phyloP scores from a whole-genome alignment of 768 basidiomycete genomes.

The Trametes cingulata region DNA sequence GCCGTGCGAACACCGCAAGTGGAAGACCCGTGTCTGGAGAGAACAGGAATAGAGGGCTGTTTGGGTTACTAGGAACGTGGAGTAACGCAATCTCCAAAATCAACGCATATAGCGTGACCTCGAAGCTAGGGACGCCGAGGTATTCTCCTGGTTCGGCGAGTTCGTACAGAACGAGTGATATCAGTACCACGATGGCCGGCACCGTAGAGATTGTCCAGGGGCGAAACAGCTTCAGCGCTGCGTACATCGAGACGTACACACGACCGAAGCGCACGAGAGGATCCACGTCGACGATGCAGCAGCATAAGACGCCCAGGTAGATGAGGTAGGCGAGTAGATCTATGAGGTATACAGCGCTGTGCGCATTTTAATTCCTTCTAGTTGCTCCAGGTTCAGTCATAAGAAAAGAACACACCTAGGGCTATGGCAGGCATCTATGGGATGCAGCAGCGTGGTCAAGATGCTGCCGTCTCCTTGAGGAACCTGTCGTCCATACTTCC shows the following conservation, averaged over 20 bases:
- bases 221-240: conserved; percentile 38
- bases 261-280: conserved; percentile 31
- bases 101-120: conserved; percentile 41
- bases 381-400: background rate
- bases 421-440: conserved; percentile 42
- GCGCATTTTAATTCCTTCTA: background rate
- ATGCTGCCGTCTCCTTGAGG: background rate
- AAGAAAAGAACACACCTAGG: conserved; percentile 41
- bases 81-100: conserved; percentile 44
- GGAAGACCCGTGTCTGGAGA: conserved; percentile 44
- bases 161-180: conserved; percentile 40
- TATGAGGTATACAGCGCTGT: conserved; percentile 46
- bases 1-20: conserved; percentile 43
- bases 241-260: conserved; percentile 40
- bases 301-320: conserved; percentile 44
- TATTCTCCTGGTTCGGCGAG: conserved; percentile 43
- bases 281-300: conserved; percentile 24
- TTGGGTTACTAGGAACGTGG: conserved; percentile 50
- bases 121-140: conserved; percentile 41
- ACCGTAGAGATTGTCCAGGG: conserved; percentile 34
- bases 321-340: conserved; percentile 41
- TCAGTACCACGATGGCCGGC: conserved; percentile 41
- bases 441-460: conserved; percentile 20
- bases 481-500: conserved; percentile 39
- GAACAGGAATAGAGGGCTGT: conserved; percentile 48